These are phyloP conservation scores for Lantana camara DNA, from an alignment of 257 asterid genomes.

Conservation along the genomic window DNA sequence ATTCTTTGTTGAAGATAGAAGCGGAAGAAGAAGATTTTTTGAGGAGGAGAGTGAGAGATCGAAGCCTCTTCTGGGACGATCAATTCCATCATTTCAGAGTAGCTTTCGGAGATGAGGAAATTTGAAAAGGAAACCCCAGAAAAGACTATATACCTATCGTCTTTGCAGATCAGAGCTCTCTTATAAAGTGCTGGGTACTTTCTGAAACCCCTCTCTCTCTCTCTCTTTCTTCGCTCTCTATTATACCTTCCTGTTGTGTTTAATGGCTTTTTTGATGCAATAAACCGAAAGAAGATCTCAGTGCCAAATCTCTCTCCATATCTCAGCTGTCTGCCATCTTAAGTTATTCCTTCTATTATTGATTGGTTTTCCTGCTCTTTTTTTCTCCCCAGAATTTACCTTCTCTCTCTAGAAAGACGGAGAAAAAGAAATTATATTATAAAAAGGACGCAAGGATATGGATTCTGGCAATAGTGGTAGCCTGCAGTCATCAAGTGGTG, in stretches of 20 bases:
- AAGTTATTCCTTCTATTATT: conserved; percentile 14
- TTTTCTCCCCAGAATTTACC: conserved; percentile 24
- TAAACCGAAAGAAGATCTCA: conserved; percentile 22
- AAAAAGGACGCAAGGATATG: conserved; percentile 24
- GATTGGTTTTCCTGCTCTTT: background rate
- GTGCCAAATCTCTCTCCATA: conserved; percentile 43
- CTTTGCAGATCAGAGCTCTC: conserved; percentile 40
- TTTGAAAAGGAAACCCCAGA: background rate
- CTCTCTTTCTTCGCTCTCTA: conserved; percentile 3
- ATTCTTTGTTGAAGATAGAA: conserved; percentile 15
- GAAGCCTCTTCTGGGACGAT: conserved; percentile 14
- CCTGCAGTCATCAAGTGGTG: conserved; percentile 70
- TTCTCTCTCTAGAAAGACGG: conserved; percentile 10
- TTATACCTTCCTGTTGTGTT: conserved; percentile 23
- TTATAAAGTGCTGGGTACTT: conserved; percentile 41
- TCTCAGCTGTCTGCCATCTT: conserved; percentile 39
- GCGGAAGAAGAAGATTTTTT: background rate
- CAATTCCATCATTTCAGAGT: conserved; percentile 24
- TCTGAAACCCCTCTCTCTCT: conserved; percentile 29
- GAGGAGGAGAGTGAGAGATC: background rate
- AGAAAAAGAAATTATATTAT: too few relatives aligned
- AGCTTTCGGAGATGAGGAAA: conserved; percentile 1
- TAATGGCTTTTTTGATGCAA: conserved; percentile 29
- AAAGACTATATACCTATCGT: background rate
- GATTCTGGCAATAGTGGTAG: conserved; percentile 78